Conservation (phyloP, 805 yeast genomes). For the Ogataea degrootiae region DNA sequence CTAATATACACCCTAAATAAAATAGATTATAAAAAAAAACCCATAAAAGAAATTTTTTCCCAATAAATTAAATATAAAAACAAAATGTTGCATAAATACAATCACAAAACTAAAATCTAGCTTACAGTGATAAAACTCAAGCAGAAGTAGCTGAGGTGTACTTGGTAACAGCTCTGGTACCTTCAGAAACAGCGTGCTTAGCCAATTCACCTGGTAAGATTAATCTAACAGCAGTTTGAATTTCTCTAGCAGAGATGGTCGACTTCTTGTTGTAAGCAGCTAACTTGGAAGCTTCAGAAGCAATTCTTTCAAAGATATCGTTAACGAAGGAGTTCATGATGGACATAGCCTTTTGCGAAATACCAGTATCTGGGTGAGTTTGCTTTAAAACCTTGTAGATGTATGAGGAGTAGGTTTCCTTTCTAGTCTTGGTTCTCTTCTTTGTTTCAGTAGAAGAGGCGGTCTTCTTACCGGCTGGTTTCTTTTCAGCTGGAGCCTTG, state of each 20-base stretch:
- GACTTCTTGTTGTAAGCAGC: slow-evolving; percentile 99
- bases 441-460: slow-evolving; percentile 75
- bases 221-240: slow-evolving; percentile 95
- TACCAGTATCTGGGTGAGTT: slow-evolving; percentile 99
- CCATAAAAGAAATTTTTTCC: slow-evolving; percentile 7
- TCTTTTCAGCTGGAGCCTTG: slow-evolving; percentile 96
- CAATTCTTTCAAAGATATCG: slow-evolving; percentile 97
- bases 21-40: slow-evolving; percentile 15
- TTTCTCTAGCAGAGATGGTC: slow-evolving; percentile 95
- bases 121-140: slow-evolving; percentile 12
- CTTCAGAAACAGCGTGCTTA: slow-evolving; percentile 96
- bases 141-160: slow-evolving; percentile 63
- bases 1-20: slow-evolving; percentile 32
- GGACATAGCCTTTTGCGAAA: slow-evolving; percentile 97
- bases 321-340: slow-evolving; percentile 98
- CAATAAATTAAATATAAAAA: slow-evolving; percentile 10
- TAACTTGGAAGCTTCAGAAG: slow-evolving; percentile 94
- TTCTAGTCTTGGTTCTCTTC: slow-evolving; percentile 93
- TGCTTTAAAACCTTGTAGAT: slow-evolving; percentile 98
- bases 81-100: background rate
- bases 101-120: background rate
- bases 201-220: slow-evolving; percentile 97
- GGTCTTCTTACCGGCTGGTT: slow-evolving; percentile 88
- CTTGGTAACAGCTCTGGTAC: slow-evolving; percentile 96
- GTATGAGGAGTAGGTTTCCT: slow-evolving; percentile 97